Evolutionary conservation across 2,329 filamentous ascomycete species (phyloP), one percentile per base, ranked within the genome.

Genomic region (Trichoderma citrinoviride): DNA sequence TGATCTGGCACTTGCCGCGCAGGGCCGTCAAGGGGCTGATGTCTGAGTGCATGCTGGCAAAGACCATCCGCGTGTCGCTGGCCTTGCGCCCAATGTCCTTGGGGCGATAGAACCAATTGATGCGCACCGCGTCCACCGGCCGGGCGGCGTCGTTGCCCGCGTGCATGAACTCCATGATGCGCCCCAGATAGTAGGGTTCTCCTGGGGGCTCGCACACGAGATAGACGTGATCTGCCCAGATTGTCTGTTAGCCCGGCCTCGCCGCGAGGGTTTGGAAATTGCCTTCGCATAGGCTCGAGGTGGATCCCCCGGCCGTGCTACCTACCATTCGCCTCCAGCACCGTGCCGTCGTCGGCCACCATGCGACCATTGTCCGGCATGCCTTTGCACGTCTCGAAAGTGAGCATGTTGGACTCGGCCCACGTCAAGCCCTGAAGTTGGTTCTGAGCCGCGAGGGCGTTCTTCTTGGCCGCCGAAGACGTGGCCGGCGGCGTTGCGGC

Each of bases 11-110:
- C 80, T 96, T 97, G 70, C 95, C 95, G 73, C 95, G 92, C 71
- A 99, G 82, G 52, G 95, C 92, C 57, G 93, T 93, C 72, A 99
- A 83, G 65, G 95, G 95, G 75, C 92, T 96, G 67, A 93, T 90
- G 80, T 99, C 95, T 27, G 95, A 98, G 78, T 99, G 95, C 95
- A 99, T 99, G 33, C 95, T 97, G 68, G 93, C 94, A 78, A 94
- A 97, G 60, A 99, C 87, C 72, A 94, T 83, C 67, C 95, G 90
- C 66, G 91, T 94, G 81, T 99, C 95, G 76, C 91, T 90, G 71
- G 91, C 90, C 79, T 93, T 95, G 71, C 93, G 91, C 70, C 92
- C 91, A 74, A 98, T 96, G 79, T 99, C 95, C 77, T 95, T 93
- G 64, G 95, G 94, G 46, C 95, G 88, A 77, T 98, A 98, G 78